Evolutionary conservation across 2,329 filamentous ascomycete genomes (phyloP).

Genomic region (Colletotrichum kahawae): DNA sequence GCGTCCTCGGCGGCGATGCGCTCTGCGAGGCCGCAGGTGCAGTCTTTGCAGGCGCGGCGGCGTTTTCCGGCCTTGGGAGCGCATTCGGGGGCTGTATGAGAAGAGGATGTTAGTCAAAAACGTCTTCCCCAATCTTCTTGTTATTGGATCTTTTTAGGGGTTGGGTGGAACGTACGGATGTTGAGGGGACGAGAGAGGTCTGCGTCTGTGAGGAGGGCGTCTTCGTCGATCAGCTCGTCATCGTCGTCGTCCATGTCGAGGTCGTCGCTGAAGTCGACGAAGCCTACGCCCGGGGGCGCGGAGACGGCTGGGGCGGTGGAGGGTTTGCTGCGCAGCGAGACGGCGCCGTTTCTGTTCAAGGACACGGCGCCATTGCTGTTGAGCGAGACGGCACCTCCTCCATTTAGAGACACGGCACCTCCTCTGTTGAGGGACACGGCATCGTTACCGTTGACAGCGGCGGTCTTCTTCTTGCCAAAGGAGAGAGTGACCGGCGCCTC

Average conservation of each 20-base stretch:
- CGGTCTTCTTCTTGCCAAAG: constrained; percentile 40
- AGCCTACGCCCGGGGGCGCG: constrained; percentile 64
- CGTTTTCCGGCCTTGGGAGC: constrained; percentile 86
- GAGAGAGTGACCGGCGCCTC: constrained; percentile 60
- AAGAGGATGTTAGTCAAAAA: constrained; percentile 26
- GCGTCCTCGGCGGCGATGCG: constrained; percentile 65
- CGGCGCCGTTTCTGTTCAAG: constrained; percentile 26
- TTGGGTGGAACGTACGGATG: constrained; percentile 68
- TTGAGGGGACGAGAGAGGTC: constrained; percentile 80
- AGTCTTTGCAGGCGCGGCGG: constrained; percentile 81
- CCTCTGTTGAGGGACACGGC: constrained; percentile 29
- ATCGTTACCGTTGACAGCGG: constrained; percentile 25
- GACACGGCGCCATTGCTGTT: constrained; percentile 37
- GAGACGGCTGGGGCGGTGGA: constrained; percentile 43
- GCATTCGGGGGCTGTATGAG: constrained; percentile 74
- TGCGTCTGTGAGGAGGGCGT: constrained; percentile 83
- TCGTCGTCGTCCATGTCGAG: constrained; percentile 57
- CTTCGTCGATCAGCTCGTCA: constrained; percentile 89
- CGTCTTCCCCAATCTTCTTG: too few species aligned
- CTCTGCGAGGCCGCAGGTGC: constrained; percentile 90
- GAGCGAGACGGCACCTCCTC: constrained; percentile 30
- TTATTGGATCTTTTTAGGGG: too few species aligned
- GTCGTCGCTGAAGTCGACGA: constrained; percentile 67
- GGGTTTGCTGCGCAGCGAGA: constrained; percentile 44
- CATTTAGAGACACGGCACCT: constrained; percentile 23